phyloP scores from a whole-genome alignment of 1,284 basidiomycete species.

The Cutaneotrichosporon sp. region DNA sequence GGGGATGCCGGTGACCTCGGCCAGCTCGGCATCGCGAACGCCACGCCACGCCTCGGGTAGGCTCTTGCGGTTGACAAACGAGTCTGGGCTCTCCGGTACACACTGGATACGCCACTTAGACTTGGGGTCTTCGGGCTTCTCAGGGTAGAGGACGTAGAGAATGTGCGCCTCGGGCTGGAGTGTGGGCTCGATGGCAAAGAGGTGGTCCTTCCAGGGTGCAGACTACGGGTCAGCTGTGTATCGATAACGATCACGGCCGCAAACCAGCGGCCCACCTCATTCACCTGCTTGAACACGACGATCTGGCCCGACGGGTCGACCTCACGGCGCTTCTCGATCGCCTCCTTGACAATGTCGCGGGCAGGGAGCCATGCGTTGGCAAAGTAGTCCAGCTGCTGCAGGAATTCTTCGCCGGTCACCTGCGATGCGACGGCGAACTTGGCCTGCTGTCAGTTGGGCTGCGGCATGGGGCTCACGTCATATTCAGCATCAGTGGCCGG shows the following conservation, averaged over 20 bases:
- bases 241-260: not conserved
- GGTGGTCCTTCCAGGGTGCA: conserved; percentile 67
- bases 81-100: conserved; percentile 73
- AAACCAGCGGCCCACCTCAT: conserved; percentile 16
- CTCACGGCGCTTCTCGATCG: conserved; percentile 60
- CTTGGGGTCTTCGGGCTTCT: conserved; percentile 56
- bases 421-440: conserved; percentile 74
- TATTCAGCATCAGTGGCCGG: conserved; percentile 57
- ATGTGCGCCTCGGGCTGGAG: conserved; percentile 29
- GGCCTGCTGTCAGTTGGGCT: conserved; percentile 50
- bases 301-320: conserved; percentile 71
- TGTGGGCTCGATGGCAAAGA: conserved; percentile 72
- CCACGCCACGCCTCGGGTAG: conserved; percentile 93
- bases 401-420: conserved; percentile 82
- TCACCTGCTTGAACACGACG: conserved; percentile 72
- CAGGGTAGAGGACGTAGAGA: conserved; percentile 87
- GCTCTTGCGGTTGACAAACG: conserved; percentile 85
- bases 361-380: conserved; percentile 89
- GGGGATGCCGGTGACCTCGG: conserved; percentile 67
- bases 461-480: conserved; percentile 66
- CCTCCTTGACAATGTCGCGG: conserved; percentile 68
- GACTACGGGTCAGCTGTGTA: conserved; percentile 31
- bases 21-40: conserved; percentile 75
- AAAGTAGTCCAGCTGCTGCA: conserved; percentile 74
- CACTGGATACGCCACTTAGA: conserved; percentile 91